phyloP scores from a whole-genome alignment of 331 rosid species.

The Cydonia oblonga region DNA sequence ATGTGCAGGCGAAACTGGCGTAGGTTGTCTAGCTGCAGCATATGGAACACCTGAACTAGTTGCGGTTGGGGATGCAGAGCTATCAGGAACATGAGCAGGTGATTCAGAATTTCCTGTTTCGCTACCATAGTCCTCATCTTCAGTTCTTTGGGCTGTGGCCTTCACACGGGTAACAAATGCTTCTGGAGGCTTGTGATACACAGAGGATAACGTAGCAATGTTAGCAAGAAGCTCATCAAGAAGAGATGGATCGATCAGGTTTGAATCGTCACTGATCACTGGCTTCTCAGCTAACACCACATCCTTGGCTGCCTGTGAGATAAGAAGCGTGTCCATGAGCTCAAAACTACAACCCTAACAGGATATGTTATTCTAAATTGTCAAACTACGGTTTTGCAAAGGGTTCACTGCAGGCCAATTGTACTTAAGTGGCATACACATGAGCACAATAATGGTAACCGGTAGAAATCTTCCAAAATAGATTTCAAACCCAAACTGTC shows the following conservation, averaged over 20 bases:
- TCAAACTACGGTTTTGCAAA: not conserved
- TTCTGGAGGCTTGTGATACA: slow-evolving; percentile 98
- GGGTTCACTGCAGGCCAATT: not conserved
- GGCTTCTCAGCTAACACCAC: slow-evolving; percentile 99
- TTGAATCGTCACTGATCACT: slow-evolving; percentile 90
- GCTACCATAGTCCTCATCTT: slow-evolving; percentile 83
- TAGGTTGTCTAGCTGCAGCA: slow-evolving; percentile 38
- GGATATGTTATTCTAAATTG: not conserved
- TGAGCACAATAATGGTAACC: not conserved
- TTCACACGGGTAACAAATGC: slow-evolving; percentile 82
- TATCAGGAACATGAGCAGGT: slow-evolving; percentile 45
- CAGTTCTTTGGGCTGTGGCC: slow-evolving; percentile 58
- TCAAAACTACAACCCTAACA: not conserved
- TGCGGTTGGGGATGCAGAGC: slow-evolving; percentile 56
- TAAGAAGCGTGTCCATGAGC: slow-evolving; percentile 23
- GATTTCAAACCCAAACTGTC: not conserved
- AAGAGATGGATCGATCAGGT: slow-evolving; percentile 80
- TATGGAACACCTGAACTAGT: slow-evolving; percentile 36
- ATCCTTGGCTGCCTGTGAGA: slow-evolving; percentile 96
- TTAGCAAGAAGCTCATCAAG: slow-evolving; percentile 98
- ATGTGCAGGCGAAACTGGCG: slow-evolving; percentile 35
- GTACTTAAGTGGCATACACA: not conserved
- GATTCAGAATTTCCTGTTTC: slow-evolving; percentile 77
- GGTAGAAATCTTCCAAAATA: not conserved
- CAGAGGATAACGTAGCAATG: slow-evolving; percentile 94